Percentiles rank a stretch among this genome's conserved stretches.
These are phyloP conservation scores for Pterocarpus macrocarpus DNA, from an alignment of 306 rosid genomes.

Conservation along the genomic window DNA sequence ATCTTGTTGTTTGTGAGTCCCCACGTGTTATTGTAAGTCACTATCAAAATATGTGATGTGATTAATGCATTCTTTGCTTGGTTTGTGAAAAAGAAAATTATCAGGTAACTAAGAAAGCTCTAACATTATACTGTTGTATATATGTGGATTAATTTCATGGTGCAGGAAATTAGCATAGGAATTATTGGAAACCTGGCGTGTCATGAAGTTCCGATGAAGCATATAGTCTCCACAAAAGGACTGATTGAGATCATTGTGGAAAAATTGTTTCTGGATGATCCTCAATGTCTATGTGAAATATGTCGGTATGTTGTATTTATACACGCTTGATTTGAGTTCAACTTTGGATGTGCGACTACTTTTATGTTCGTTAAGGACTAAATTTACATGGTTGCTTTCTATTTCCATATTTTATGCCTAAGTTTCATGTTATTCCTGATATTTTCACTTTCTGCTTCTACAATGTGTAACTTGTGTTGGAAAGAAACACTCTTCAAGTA, in stretches of 20 bases:
- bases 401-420: constrained; percentile 7
- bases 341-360: constrained; percentile 27
- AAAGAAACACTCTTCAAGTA: constrained; percentile 36
- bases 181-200: constrained; percentile 92
- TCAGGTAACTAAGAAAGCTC: constrained; percentile 14
- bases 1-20: constrained; percentile 73
- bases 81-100: constrained; percentile 11
- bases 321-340: constrained; percentile 16
- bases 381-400: constrained; percentile 26
- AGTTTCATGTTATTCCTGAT: constrained; percentile 9
- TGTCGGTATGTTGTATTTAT: constrained; percentile 68
- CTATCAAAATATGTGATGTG: constrained; percentile 32
- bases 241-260: constrained; percentile 66
- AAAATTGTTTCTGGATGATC: constrained; percentile 78
- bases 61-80: constrained; percentile 22
- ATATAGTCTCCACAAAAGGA: constrained; percentile 64
- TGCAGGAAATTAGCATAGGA: constrained; percentile 85
- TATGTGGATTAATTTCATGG: constrained; percentile 45
- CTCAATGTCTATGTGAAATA: constrained; percentile 84
- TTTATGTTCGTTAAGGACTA: background rate
- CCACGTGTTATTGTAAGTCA: constrained; percentile 70
- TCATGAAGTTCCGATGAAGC: constrained; percentile 75
- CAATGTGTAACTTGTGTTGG: background rate
- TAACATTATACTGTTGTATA: constrained; percentile 36
- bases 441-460: constrained; percentile 29